Conservation (phyloP, 345 rosid species). For the Hibiscus mutabilis region DNA sequence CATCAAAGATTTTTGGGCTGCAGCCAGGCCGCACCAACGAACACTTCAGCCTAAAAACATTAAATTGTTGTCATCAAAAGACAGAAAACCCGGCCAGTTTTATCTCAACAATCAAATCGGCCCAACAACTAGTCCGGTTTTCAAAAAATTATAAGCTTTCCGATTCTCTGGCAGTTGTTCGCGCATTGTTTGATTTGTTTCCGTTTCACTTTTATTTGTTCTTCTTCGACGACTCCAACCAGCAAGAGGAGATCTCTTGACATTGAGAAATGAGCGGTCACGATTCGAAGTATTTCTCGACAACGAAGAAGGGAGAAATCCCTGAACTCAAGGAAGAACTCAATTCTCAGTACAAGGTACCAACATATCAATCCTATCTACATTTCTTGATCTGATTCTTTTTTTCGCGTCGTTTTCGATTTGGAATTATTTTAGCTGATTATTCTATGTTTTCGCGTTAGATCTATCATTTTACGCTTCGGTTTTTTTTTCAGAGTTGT, state of each 20-base stretch:
- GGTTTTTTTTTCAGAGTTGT: conserved; percentile 7
- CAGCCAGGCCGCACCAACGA: neutral
- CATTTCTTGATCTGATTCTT: conserved; percentile 25
- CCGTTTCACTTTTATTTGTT: neutral
- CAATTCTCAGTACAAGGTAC: conserved; percentile 95
- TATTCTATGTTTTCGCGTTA: conserved; percentile 10
- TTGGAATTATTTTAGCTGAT: neutral
- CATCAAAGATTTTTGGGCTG: neutral
- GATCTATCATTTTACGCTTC: conserved; percentile 37
- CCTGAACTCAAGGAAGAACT: conserved; percentile 99
- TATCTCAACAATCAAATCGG: neutral
- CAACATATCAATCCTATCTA: neutral
- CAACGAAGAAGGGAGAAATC: conserved; percentile 98
- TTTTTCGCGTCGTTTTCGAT: conserved; percentile 10
- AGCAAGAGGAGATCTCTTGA: conserved; percentile 7
- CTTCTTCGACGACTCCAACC: conserved; percentile 6
- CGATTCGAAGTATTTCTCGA: conserved; percentile 96
- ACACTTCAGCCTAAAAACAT: neutral
- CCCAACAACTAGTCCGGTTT: neutral
- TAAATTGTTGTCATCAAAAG: no score
- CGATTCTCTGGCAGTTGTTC: neutral
- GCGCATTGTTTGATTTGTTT: neutral
- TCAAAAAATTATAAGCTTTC: neutral
- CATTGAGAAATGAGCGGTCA: conserved; percentile 73
- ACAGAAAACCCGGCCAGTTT: neutral